Evolutionary conservation across 1,139 yeast genomes (phyloP).

Genomic region (Scheffersomyces parashehatae): DNA sequence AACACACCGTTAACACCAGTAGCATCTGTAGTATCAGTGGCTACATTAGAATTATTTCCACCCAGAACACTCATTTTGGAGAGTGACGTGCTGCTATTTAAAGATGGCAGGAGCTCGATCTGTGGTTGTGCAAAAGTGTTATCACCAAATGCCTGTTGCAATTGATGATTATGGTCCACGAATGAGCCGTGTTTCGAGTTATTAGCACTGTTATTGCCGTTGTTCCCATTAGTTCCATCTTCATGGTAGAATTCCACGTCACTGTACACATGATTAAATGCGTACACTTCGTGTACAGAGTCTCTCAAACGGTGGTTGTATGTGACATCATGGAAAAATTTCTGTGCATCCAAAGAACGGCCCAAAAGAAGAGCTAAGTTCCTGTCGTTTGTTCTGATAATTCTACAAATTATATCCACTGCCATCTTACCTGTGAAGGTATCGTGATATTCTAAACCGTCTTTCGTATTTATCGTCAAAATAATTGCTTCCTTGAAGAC

Average conservation of each 20-base stretch:
- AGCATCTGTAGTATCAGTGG: constrained; percentile 19
- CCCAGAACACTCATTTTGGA: constrained; percentile 5
- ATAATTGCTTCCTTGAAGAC: constrained; percentile 72
- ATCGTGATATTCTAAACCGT: constrained; percentile 93
- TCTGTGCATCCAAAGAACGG: constrained; percentile 91
- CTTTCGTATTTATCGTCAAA: constrained; percentile 80
- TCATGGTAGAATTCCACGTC: constrained; percentile 42
- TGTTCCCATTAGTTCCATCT: constrained; percentile 19
- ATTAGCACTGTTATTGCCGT: constrained; percentile 15
- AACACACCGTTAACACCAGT: constrained; percentile 82
- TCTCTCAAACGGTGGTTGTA: constrained; percentile 92
- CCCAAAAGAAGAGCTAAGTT: constrained; percentile 87
- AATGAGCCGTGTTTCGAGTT: constrained; percentile 36
- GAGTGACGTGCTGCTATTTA: constrained; percentile 6
- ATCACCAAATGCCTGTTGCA: constrained; percentile 12
- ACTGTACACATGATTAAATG: constrained; percentile 63
- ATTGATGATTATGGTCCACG: constrained; percentile 15
- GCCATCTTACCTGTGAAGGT: constrained; percentile 95
- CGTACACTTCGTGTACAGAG: constrained; percentile 84
- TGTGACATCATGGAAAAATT: constrained; percentile 92
- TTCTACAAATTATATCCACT: constrained; percentile 81
- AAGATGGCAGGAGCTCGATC: constrained; percentile 4
- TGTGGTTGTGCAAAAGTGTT: constrained; percentile 14
- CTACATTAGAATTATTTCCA: constrained; percentile 8
- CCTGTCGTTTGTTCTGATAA: constrained; percentile 87